Base-by-base conservation (phyloP, 225 moss, liverwort and hornwort genomes). In the Marchantia polymorpha region DNA sequence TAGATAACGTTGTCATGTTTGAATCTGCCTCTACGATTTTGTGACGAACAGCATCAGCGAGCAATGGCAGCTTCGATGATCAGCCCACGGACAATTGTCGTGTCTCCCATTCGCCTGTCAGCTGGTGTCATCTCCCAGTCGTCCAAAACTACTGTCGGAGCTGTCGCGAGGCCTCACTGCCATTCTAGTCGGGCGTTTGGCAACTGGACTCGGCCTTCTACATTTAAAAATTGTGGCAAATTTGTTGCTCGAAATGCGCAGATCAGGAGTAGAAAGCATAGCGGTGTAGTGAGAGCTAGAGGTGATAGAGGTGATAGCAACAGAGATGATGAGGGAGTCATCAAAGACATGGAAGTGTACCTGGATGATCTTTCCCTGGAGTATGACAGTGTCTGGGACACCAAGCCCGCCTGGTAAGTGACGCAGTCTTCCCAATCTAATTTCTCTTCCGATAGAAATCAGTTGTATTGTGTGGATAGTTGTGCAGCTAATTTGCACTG, bases 361-460 rank as follows among this genome's bases (percentile, higher is more conserved):
- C 72, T 99, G 66, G 89, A 89, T 59, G 91, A 95, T 55, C 75
- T 95, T 73, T 92, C 99, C 1, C 90, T 99, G 25, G 99, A 99
- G 86, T 99, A 99, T 81, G 95, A 99, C 77, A 99, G 91, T 87
- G 99, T 99, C 10, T 99, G 99, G 99, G 99, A 99, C 69, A 99
- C 99, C 22, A 99, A 99, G 83, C 99, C 99, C 29, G 90, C 78
- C 1, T 99, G 99, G 99, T 95, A 86, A 65, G 95, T 83, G 30
- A 39, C 39, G 2, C 39, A 39, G 39, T 39, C 39, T 39, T 39
- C 39, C 39, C 39, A 39, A 39, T 39, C 39, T 5, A 39, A 39
- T 39, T 39, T 2, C 39, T 39, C 39, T 5, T 2, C 5, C 39
- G 39, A 39, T 39, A 39, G 39, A 39, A 39, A 2, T 39, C 39